Evolutionary conservation across 192 early-diverging fungal genomes (phyloP), one percentile per base, ranked within the genome.

Genomic region (Backusella westeae): DNA sequence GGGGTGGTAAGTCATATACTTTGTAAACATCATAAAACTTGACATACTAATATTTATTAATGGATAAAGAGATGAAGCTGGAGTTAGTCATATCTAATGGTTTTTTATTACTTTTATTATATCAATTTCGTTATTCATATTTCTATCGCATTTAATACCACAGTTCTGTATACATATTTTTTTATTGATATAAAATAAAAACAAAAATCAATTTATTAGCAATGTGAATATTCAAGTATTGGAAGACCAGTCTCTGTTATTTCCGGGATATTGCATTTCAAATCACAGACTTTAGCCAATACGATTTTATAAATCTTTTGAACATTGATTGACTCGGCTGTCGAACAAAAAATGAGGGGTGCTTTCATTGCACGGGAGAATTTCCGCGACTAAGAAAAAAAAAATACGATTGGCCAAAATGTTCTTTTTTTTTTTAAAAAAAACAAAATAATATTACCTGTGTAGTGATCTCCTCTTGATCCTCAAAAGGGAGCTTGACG

Each of bases 281-380:
- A 80, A 82, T 98, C 95, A 83, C 97, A 98, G 8, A 94, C 95
- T 80, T 96, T 96, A 63, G 92, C 90, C 17, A 98, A 78, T 2
- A 97, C 93, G 74, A 98, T 96, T 86, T 98, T 98, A 86, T 97
- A 98, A 68, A 98, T 96, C 78, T 96, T 94, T 87, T 98, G 95
- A 38, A 98, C 94, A 74, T 98, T 98, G 78, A 98, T 98, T 10
- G 94, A 94, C 72, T 95, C 91, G 34, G 95, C 88, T 17, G 95
- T 96, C 44, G 95, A 96, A 75, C 96, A 97, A 82, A 97, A 98
- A 42, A 98, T 93, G 44, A 98, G 85, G 23, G 97, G 91, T 6
- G 97, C 95, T 59, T 91, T 90, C 97, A 98, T 98, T n/a, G 95
- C 97, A 17, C 90, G 88, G 0, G 97, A 92, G 84, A 93, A 95